Percentiles rank a stretch among this genome's conserved stretches.
Conservation (phyloP, 2,329 filamentous ascomycete species). For the Chrysoporthe deuterocubensis region DNA sequence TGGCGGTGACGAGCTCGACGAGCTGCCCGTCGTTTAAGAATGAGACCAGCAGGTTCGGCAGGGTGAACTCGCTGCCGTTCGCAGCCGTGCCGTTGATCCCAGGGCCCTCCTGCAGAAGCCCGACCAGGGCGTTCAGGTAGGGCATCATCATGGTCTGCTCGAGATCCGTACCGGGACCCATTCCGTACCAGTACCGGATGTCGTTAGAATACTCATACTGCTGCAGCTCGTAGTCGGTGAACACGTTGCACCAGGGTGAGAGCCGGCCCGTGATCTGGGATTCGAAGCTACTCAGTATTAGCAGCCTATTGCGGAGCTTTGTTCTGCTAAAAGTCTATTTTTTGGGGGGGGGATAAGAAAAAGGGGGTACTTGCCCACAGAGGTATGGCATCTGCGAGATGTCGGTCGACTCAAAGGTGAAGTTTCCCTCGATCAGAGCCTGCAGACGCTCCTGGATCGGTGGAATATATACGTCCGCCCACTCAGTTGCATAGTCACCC, state of each 20-base stretch:
- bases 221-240: conserved; percentile 64
- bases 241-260: conserved; percentile 66
- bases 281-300: conserved; percentile 51
- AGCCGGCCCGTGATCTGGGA: conserved; percentile 66
- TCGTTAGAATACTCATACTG: conserved; percentile 72
- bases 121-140: conserved; percentile 57
- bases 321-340: neutral
- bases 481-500: conserved; percentile 48
- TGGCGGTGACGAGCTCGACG: conserved; percentile 61
- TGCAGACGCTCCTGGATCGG: conserved; percentile 59
- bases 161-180: conserved; percentile 59
- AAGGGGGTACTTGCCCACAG: conserved; percentile 48
- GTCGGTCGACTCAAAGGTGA: conserved; percentile 58
- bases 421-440: conserved; percentile 53
- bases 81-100: conserved; percentile 50
- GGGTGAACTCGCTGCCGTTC: conserved; percentile 50
- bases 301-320: no score
- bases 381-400: conserved; percentile 66
- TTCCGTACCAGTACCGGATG: conserved; percentile 69
- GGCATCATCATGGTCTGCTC: conserved; percentile 65
- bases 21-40: conserved; percentile 72
- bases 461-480: conserved; percentile 57
- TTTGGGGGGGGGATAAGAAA: neutral
- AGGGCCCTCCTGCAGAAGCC: conserved; percentile 57
- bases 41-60: conserved; percentile 62